A percentile compares a stretch with the other conserved stretches of the same genome.
Evolutionary conservation across 208 protist genomes (phyloP).

Genomic region (Acanthamoeba castellanii): DNA sequence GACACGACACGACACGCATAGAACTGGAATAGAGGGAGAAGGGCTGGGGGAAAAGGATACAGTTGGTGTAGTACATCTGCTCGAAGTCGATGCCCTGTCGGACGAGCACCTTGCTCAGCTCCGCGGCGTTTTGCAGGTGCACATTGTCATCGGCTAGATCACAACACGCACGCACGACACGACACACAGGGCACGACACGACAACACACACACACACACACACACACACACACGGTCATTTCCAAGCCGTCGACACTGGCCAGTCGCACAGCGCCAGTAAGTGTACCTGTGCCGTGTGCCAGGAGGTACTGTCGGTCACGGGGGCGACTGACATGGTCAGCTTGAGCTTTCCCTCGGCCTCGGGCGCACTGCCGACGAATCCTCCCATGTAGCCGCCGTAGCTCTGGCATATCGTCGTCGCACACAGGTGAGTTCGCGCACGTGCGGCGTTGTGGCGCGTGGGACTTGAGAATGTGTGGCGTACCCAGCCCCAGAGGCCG

Average conservation of each 20-base stretch:
- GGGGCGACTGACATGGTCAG: conserved; percentile 13
- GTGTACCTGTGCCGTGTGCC: conserved; percentile 30
- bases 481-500: conserved; percentile 50
- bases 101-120: conserved; percentile 49
- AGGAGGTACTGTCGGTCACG: conserved; percentile 30
- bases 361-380: neutral
- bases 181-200: too few relatives aligned
- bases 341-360: neutral
- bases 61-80: conserved; percentile 69
- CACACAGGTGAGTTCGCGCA: neutral
- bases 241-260: too few relatives aligned
- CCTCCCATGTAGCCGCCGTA: conserved; percentile 29
- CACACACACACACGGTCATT: too few relatives aligned
- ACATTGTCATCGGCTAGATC: conserved; percentile 37
- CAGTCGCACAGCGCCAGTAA: too few relatives aligned
- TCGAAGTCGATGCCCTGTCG: neutral
- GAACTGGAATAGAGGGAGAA: neutral
- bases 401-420: neutral
- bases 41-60: neutral
- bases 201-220: too few relatives aligned
- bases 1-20: too few relatives aligned
- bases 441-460: neutral
- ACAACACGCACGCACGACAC: neutral
- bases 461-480: neutral
- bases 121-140: conserved; percentile 56